Percentiles rank a stretch among this genome's conserved stretches.
Conservation (phyloP, 768 basidiomycete species). For the Boletus rubroflammeus region DNA sequence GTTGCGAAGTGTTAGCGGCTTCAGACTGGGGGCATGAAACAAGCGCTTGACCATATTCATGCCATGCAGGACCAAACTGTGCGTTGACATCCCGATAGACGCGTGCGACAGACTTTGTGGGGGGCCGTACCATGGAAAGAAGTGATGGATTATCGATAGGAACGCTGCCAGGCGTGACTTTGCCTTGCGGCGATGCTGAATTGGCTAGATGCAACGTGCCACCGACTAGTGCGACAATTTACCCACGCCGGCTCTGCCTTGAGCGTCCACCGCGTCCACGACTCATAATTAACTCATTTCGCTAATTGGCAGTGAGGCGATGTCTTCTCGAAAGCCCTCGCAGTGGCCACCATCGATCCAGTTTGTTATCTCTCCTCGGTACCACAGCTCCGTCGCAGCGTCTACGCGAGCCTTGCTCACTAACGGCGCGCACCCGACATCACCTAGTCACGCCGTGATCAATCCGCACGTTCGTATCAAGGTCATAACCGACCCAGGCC, state of each 20-base stretch:
- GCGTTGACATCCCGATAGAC: slow-evolving; percentile 88
- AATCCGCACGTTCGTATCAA: slow-evolving; percentile 51
- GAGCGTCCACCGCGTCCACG: not conserved
- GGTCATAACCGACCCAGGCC: slow-evolving; percentile 47
- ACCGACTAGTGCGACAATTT: slow-evolving; percentile 12
- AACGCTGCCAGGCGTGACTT: slow-evolving; percentile 12
- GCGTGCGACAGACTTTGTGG: slow-evolving; percentile 76
- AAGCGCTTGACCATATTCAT: slow-evolving; percentile 79
- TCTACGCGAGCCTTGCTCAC: slow-evolving; percentile 39
- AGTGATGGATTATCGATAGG: slow-evolving; percentile 7
- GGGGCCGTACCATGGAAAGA: slow-evolving; percentile 62
- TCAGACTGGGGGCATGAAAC: not conserved
- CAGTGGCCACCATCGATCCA: slow-evolving; percentile 54
- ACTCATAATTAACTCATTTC: not conserved
- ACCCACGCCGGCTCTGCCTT: slow-evolving; percentile 24
- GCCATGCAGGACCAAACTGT: slow-evolving; percentile 86
- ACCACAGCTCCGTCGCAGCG: slow-evolving; percentile 56
- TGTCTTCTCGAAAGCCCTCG: slow-evolving; percentile 28
- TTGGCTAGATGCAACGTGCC: slow-evolving; percentile 17
- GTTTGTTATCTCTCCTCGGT: slow-evolving; percentile 50
- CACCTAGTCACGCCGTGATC: slow-evolving; percentile 6
- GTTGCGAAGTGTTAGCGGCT: slow-evolving; percentile 20
- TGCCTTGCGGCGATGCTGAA: slow-evolving; percentile 6
- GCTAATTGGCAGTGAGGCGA: not conserved
- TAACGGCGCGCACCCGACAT: slow-evolving; percentile 11